phyloP scores from a whole-genome alignment of 371 early-diverging fungal species.

The Mucor sp. region DNA sequence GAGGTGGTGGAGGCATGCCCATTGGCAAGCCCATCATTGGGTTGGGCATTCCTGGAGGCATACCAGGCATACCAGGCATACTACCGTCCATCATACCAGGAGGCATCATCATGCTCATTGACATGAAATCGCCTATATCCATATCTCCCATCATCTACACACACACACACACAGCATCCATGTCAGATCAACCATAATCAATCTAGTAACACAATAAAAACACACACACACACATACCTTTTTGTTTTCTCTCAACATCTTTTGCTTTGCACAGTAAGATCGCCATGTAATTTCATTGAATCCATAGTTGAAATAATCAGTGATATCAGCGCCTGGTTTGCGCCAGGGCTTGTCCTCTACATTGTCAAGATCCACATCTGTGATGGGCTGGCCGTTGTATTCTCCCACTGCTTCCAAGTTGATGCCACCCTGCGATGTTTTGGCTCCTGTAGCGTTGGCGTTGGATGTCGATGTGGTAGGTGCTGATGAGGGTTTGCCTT shows the following conservation, averaged over 20 bases:
- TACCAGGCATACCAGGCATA: slow-evolving; percentile 36
- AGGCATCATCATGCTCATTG: slow-evolving; percentile 71
- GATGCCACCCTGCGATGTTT: slow-evolving; percentile 48
- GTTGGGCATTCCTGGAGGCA: slow-evolving; percentile 24
- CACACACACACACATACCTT: slow-evolving; percentile 28
- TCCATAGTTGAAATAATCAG: slow-evolving; percentile 99
- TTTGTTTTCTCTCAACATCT: slow-evolving; percentile 71
- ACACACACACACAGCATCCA: neutral
- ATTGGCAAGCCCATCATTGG: slow-evolving; percentile 27
- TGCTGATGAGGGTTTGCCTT: slow-evolving; percentile 27
- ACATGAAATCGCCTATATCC: slow-evolving; percentile 44
- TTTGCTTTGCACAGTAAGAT: slow-evolving; percentile 90
- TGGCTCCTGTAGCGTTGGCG: slow-evolving; percentile 30
- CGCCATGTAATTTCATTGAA: slow-evolving; percentile 97
- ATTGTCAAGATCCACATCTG: slow-evolving; percentile 87
- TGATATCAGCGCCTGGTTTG: slow-evolving; percentile 96
- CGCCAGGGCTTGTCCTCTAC: slow-evolving; percentile 96
- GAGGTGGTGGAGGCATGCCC: slow-evolving; percentile 13
- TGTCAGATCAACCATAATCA: neutral
- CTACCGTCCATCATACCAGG: slow-evolving; percentile 91
- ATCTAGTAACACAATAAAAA: neutral
- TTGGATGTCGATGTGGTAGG: slow-evolving; percentile 20
- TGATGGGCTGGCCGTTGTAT: slow-evolving; percentile 78
- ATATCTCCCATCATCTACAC: slow-evolving; percentile 28
- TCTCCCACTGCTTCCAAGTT: slow-evolving; percentile 76